phyloP scores from a whole-genome alignment of 306 rosid species.

The Abrus precatorius region DNA sequence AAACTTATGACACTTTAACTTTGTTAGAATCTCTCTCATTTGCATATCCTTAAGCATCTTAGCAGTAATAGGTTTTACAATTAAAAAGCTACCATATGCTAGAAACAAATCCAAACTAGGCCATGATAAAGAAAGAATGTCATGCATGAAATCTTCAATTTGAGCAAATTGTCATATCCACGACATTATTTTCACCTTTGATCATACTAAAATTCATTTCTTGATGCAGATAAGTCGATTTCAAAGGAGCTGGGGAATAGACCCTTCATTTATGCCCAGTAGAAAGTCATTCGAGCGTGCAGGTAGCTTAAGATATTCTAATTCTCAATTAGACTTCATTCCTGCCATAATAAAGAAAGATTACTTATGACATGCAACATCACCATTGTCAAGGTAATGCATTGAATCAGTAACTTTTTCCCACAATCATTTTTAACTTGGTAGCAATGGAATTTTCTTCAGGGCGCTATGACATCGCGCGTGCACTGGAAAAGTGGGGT shows the following conservation, averaged over 20 bases:
- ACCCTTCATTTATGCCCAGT: slow-evolving; percentile 80
- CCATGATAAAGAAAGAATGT: background rate
- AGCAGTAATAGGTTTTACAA: no score
- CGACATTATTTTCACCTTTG: background rate
- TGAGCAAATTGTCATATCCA: slow-evolving; percentile 4
- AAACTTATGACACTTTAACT: no score
- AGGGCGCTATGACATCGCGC: slow-evolving; percentile 86
- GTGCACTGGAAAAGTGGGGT: slow-evolving; percentile 89
- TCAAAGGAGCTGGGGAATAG: slow-evolving; percentile 91
- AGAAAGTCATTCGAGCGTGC: slow-evolving; percentile 93
- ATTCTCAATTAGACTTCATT: background rate
- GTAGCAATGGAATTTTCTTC: slow-evolving; percentile 28
- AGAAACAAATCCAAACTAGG: no score
- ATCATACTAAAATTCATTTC: slow-evolving; percentile 20
- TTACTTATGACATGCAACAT: background rate
- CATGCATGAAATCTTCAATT: background rate
- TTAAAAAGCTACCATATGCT: no score
- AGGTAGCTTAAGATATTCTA: slow-evolving; percentile 54
- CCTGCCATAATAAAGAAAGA: slow-evolving; percentile 16
- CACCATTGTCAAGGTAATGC: slow-evolving; percentile 24
- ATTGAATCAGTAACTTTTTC: background rate
- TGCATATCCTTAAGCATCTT: no score
- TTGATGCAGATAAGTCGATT: slow-evolving; percentile 68
- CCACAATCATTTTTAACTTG: slow-evolving; percentile 9
- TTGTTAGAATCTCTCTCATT: no score